A percentile compares a stretch with the other conserved stretches of the same genome.
phyloP scores from a whole-genome alignment of 2,329 filamentous ascomycete genomes.

The Sarocladium strictum region DNA sequence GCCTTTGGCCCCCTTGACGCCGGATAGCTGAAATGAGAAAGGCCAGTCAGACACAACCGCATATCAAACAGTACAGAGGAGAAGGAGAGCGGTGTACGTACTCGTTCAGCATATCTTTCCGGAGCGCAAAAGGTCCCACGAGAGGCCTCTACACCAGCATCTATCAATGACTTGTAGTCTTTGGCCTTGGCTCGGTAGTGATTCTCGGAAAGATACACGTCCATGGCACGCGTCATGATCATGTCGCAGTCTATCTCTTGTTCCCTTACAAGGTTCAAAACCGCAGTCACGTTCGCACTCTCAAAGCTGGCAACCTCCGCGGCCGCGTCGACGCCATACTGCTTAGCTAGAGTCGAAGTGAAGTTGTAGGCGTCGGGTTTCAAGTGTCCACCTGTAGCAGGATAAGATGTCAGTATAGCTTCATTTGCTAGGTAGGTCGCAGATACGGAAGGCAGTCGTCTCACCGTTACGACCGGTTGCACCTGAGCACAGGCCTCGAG shows the following conservation, averaged over 20 bases:
- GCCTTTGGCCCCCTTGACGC: conserved; percentile 25
- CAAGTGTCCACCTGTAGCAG: conserved; percentile 12
- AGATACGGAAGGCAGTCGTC: no score
- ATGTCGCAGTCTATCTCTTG: conserved; percentile 33
- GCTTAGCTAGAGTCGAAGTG: not conserved
- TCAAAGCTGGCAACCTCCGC: conserved; percentile 19
- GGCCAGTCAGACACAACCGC: no score
- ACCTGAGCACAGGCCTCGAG: conserved; percentile 22
- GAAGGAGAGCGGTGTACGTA: not conserved
- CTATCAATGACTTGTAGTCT: not conserved
- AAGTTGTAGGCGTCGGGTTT: conserved; percentile 12
- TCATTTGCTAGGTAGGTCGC: no score
- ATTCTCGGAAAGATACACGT: conserved; percentile 24
- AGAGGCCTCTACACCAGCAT: not conserved
- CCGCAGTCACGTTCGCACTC: conserved; percentile 12
- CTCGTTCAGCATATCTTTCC: no score
- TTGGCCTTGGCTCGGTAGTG: conserved; percentile 10
- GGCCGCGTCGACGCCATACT: conserved; percentile 16
- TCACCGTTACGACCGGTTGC: conserved; percentile 24
- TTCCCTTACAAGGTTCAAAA: not conserved
- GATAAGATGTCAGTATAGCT: no score
- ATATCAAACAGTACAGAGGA: not conserved
- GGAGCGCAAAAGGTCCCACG: no score
- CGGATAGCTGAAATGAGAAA: conserved; percentile 24
- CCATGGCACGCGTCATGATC: conserved; percentile 28